phyloP scores from a whole-genome alignment of 306 rosid genomes.

The Fagus sylvatica region DNA sequence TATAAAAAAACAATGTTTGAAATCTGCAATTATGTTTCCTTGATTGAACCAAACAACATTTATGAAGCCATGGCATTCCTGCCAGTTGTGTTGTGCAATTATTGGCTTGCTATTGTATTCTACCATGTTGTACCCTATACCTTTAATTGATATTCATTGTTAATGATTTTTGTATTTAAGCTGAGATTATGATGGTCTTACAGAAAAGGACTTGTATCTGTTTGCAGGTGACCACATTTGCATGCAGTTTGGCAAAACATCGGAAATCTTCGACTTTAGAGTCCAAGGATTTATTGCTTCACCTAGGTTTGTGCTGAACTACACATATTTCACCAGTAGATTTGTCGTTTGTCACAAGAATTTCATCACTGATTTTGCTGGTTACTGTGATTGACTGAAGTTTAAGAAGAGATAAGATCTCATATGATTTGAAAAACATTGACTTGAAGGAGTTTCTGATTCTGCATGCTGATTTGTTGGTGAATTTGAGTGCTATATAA shows the following conservation, averaged over 20 bases:
- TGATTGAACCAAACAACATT: no score
- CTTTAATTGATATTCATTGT: conserved; percentile 15
- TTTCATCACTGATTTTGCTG: not conserved
- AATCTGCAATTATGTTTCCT: no score
- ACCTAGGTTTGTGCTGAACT: conserved; percentile 66
- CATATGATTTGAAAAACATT: not conserved
- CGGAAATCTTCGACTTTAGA: conserved; percentile 90
- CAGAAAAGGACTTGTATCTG: conserved; percentile 15
- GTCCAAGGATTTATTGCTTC: conserved; percentile 90
- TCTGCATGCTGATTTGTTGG: not conserved
- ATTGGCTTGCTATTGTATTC: conserved; percentile 1
- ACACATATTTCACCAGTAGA: conserved; percentile 17
- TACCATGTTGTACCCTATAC: conserved; percentile 10
- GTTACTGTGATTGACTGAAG: not conserved
- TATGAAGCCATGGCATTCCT: no score
- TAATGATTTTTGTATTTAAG: conserved; percentile 13
- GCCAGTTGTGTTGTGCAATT: no score
- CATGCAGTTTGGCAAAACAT: conserved; percentile 96
- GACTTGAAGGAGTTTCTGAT: not conserved
- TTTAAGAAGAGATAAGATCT: conserved; percentile 2
- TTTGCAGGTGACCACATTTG: conserved; percentile 71
- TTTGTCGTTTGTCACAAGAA: conserved; percentile 15
- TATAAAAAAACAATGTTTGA: no score
- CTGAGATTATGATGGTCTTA: conserved; percentile 16
- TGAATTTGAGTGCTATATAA: not conserved